Conservation (phyloP, 495 filamentous ascomycete genomes). For the Aspergillus homomorphus region DNA sequence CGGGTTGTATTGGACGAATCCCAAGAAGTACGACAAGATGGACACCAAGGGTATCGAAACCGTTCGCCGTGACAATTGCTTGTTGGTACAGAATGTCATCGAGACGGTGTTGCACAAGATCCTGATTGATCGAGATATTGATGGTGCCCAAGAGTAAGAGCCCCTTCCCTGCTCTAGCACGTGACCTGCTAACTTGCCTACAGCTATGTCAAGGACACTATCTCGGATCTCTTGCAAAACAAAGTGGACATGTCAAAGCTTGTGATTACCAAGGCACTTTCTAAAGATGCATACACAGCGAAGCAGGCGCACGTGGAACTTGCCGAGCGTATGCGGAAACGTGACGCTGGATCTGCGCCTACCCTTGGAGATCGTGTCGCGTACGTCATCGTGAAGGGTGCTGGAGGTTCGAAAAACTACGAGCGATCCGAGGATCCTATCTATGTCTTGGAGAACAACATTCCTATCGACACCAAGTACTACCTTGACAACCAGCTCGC, state of each 20-base stretch:
- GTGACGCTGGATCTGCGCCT: conserved; percentile 93
- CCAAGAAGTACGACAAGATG: conserved; percentile 98
- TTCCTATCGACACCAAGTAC: conserved; percentile 98
- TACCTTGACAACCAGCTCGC: conserved; percentile 98
- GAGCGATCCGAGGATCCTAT: conserved; percentile 95
- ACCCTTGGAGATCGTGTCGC: conserved; percentile 92
- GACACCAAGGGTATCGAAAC: conserved; percentile 99
- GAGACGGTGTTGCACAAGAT: conserved; percentile 95
- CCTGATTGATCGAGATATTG: conserved; percentile 84
- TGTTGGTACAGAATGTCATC: conserved; percentile 93
- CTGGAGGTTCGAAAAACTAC: conserved; percentile 84
- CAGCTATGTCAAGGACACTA: conserved; percentile 95
- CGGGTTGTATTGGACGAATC: conserved; percentile 92
- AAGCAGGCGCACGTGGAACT: conserved; percentile 97
- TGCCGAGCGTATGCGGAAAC: conserved; percentile 90
- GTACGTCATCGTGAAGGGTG: conserved; percentile 95
- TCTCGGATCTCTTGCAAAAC: conserved; percentile 93
- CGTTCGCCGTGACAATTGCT: conserved; percentile 92
- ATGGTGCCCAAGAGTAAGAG: conserved; percentile 86
- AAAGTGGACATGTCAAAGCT: conserved; percentile 99
- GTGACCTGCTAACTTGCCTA: conserved; percentile 10
- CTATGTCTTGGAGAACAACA: conserved; percentile 94
- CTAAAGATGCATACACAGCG: conserved; percentile 75
- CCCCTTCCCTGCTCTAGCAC: conserved; percentile 6
- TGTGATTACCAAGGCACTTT: conserved; percentile 95